A percentile compares a stretch with the other conserved stretches of the same genome.
These are phyloP conservation scores for Typha latifolia DNA, from an alignment of 176 grass and related monocot genomes.

Conservation along the genomic window DNA sequence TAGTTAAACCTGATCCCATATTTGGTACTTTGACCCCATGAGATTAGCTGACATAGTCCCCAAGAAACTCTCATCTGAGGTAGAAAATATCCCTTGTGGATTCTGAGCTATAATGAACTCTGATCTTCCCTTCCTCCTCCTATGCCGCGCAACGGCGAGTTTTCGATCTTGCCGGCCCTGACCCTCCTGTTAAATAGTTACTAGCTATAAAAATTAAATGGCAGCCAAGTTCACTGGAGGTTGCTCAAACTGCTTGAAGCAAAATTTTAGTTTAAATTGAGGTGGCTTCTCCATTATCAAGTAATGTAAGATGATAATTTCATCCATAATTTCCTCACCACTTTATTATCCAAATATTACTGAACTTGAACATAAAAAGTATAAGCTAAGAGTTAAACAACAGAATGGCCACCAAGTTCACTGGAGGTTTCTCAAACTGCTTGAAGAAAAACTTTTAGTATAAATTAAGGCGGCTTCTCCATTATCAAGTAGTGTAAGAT, in stretches of 20 bases:
- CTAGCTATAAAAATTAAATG: not conserved
- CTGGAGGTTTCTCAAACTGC: not conserved
- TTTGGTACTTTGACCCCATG: slow-evolving; percentile 82
- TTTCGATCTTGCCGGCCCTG: slow-evolving; percentile 83
- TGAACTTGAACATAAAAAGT: too few relatives aligned
- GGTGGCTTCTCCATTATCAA: too few relatives aligned
- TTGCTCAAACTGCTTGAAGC: too few relatives aligned
- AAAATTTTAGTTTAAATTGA: too few relatives aligned
- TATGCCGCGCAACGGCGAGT: slow-evolving; percentile 72
- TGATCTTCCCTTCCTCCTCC: slow-evolving; percentile 59
- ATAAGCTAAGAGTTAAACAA: too few relatives aligned
- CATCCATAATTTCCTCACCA: too few relatives aligned
- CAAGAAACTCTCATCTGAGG: slow-evolving; percentile 58
- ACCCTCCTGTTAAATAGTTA: slow-evolving; percentile 46
- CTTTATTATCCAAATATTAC: too few relatives aligned
- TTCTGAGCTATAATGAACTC: slow-evolving; percentile 80
- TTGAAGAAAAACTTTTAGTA: too few relatives aligned
- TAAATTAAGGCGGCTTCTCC: too few relatives aligned
- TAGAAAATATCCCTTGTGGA: slow-evolving; percentile 57
- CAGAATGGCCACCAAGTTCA: not conserved
- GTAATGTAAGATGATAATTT: too few relatives aligned
- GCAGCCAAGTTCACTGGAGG: not conserved
- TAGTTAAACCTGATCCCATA: slow-evolving; percentile 53
- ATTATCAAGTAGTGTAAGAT: too few relatives aligned
- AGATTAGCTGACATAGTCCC: slow-evolving; percentile 50